Conservation (phyloP, 208 protist genomes). For the Acanthamoeba culbertsoni region DNA sequence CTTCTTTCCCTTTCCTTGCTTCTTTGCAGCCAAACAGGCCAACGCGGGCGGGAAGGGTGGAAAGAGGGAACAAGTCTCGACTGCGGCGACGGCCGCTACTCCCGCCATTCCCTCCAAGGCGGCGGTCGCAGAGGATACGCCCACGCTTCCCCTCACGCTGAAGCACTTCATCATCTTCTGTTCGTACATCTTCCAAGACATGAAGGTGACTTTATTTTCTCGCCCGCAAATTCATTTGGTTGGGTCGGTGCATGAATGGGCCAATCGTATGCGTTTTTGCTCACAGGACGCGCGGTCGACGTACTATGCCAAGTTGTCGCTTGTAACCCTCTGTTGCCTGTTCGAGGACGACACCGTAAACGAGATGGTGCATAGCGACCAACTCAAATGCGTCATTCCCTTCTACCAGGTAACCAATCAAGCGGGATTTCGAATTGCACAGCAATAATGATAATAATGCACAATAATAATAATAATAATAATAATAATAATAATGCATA, state of each 20-base stretch:
- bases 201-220: not conserved
- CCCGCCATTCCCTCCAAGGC: not conserved
- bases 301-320: conserved; percentile 32
- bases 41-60: not conserved
- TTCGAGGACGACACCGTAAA: conserved; percentile 37
- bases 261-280: not conserved
- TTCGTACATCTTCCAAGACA: conserved; percentile 45
- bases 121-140: not conserved
- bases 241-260: too few relatives aligned
- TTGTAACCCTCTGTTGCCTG: conserved; percentile 12
- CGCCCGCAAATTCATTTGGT: too few relatives aligned
- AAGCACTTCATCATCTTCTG: conserved; percentile 45
- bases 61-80: not conserved
- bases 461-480: too few relatives aligned
- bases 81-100: too few relatives aligned
- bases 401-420: conserved; percentile 38
- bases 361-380: not conserved
- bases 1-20: too few relatives aligned
- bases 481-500: too few relatives aligned
- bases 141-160: not conserved
- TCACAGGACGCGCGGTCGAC: not conserved
- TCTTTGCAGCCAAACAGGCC: not conserved
- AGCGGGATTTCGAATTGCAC: too few relatives aligned
- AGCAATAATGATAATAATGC: too few relatives aligned
- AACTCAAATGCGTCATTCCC: not conserved